A percentile compares a stretch with the other conserved stretches of the same genome.
These are phyloP conservation scores for Dipteronia sinensis DNA, from an alignment of 345 rosid genomes.

Conservation along the genomic window DNA sequence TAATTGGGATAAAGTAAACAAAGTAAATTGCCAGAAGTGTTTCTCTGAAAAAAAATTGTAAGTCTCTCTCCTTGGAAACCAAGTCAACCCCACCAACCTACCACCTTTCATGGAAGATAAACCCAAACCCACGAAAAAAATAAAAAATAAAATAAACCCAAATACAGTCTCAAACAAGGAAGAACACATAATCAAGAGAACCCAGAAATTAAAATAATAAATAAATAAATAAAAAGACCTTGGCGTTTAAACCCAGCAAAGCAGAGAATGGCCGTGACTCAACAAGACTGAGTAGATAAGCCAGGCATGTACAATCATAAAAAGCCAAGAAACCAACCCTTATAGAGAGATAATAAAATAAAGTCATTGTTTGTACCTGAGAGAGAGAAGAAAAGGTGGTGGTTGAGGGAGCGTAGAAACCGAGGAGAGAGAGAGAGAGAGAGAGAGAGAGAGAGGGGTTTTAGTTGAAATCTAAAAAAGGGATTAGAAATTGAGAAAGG, in stretches of 20 bases:
- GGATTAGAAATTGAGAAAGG: conserved; percentile 19
- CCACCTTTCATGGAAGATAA: conserved; percentile 67
- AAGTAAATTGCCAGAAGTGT: conserved; percentile 28
- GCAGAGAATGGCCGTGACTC: conserved; percentile 32
- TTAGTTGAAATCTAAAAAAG: conserved; percentile 21
- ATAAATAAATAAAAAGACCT: conserved; percentile 20
- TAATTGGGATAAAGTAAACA: conserved; percentile 21
- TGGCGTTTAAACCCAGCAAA: conserved; percentile 28
- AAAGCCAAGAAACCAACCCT: conserved; percentile 34
- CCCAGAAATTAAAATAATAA: conserved; percentile 32
- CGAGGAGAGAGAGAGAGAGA: conserved; percentile 19
- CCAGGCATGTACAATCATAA: background rate
- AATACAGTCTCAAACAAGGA: background rate
- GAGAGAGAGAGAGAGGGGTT: background rate
- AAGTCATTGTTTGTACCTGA: conserved; percentile 32
- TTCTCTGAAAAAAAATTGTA: conserved; percentile 19
- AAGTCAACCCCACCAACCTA: conserved; percentile 89
- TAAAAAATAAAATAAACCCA: background rate
- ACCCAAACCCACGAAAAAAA: background rate
- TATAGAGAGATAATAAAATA: conserved; percentile 27
- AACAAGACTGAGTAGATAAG: conserved; percentile 7
- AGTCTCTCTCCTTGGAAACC: conserved; percentile 25
- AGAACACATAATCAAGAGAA: conserved; percentile 23
- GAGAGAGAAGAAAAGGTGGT: conserved; percentile 28
- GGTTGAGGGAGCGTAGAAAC: conserved; percentile 35